phyloP scores from a whole-genome alignment of 352 stramenopile species.

The Pythium phragmiticola region DNA sequence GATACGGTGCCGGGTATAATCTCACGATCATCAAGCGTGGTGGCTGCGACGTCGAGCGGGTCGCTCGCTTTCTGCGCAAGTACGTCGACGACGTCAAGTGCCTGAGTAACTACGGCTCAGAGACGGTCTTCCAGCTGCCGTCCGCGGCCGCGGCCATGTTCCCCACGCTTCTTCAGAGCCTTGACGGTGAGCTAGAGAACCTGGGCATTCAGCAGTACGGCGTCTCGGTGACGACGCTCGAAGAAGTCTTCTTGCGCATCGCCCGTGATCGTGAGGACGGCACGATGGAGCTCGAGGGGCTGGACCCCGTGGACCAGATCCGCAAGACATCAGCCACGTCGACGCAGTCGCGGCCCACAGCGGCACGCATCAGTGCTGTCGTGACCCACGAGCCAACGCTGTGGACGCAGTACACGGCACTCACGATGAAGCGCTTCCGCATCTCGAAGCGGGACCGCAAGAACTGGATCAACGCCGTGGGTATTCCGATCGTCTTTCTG shows the following conservation, averaged over 20 bases:
- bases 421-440: constrained; percentile 51
- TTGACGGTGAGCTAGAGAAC: constrained; percentile 45
- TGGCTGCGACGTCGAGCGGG: constrained; percentile 32
- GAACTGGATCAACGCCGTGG: constrained; percentile 36
- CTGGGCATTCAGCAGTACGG: constrained; percentile 89
- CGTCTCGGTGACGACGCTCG: constrained; percentile 95
- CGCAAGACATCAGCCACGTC: constrained; percentile 35
- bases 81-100: constrained; percentile 69
- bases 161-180: constrained; percentile 83
- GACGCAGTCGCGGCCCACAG: constrained; percentile 32
- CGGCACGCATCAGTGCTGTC: constrained; percentile 49
- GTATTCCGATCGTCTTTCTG: constrained; percentile 42
- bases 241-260: constrained; percentile 94
- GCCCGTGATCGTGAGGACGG: constrained; percentile 21
- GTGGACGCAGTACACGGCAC: constrained; percentile 41
- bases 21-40: constrained; percentile 37
- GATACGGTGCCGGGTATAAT: constrained; percentile 85
- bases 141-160: constrained; percentile 61
- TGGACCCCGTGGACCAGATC: constrained; percentile 58
- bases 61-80: constrained; percentile 41
- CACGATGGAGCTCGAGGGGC: too few relatives aligned
- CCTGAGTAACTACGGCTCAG: constrained; percentile 89
- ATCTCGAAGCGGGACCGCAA: constrained; percentile 45
- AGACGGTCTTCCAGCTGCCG: constrained; percentile 91
- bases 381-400: constrained; percentile 32